phyloP scores from a whole-genome alignment of 164 flowering plant species.

The Macadamia integrifolia region DNA sequence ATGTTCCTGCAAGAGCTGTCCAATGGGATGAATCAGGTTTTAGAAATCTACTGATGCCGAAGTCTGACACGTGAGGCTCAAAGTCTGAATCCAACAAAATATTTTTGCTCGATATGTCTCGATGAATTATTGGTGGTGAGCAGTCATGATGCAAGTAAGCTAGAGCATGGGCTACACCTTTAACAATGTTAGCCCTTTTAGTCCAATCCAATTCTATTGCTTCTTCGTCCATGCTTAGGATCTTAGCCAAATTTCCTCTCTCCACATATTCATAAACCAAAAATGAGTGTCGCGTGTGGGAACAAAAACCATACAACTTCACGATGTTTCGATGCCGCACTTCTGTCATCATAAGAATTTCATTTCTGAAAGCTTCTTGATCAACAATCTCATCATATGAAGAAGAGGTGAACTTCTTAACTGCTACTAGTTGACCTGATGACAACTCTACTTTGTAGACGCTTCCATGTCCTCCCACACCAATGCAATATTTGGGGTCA shows the following conservation, averaged over 20 bases:
- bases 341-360: neutral
- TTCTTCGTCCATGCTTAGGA: neutral
- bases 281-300: neutral
- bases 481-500: constrained; percentile 6
- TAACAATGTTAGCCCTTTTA: neutral
- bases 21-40: neutral
- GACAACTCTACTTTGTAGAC: constrained; percentile 4
- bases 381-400: neutral
- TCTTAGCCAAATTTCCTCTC: neutral
- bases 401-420: constrained; percentile 5
- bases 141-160: neutral
- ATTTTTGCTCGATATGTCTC: neutral
- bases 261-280: constrained; percentile 1
- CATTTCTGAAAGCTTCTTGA: neutral
- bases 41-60: neutral
- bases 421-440: constrained; percentile 4
- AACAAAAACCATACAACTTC: neutral
- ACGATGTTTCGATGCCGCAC: neutral
- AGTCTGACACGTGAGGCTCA: neutral
- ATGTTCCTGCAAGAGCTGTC: neutral
- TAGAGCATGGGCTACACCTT: neutral
- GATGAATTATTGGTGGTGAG: neutral
- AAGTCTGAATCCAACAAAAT: neutral
- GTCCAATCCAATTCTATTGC: neutral
- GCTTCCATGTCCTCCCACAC: constrained; percentile 12